Evolutionary conservation across 352 stramenopile genomes (phyloP).

Genomic region (Globisporangium solare): DNA sequence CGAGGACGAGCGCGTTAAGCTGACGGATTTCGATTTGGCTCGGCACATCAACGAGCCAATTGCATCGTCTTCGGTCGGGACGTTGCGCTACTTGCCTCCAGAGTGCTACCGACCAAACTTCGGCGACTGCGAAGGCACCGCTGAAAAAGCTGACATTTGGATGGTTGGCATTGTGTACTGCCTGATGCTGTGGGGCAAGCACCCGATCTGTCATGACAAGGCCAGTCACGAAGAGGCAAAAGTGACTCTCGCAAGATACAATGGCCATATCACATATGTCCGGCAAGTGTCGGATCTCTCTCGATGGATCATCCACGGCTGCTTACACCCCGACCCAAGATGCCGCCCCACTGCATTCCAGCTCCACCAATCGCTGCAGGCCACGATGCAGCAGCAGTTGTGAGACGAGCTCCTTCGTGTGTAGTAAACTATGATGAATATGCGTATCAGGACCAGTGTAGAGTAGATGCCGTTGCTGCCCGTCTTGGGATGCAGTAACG

Average conservation of each 20-base stretch:
- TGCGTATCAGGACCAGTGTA: conserved; percentile 11
- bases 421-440: conserved; percentile 6
- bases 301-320: conserved; percentile 64
- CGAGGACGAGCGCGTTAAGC: conserved; percentile 76
- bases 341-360: conserved; percentile 60
- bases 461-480: conserved; percentile 11
- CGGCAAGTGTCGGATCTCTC: conserved; percentile 47
- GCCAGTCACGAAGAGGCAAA: conserved; percentile 45
- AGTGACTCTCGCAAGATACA: conserved; percentile 22
- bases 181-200: conserved; percentile 74
- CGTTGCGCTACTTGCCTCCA: conserved; percentile 66
- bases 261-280: conserved; percentile 27
- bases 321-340: conserved; percentile 56
- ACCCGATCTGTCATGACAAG: conserved; percentile 65
- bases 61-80: conserved; percentile 60
- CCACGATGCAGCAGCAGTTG: conserved; percentile 18
- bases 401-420: conserved; percentile 8
- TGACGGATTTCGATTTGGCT: conserved; percentile 91
- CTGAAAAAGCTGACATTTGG: conserved; percentile 80
- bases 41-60: conserved; percentile 53
- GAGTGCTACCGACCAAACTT: conserved; percentile 65
- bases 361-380: conserved; percentile 52
- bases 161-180: conserved; percentile 78
- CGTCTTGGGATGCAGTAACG: conserved; percentile 1
- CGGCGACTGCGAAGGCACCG: conserved; percentile 52